Evolutionary conservation across 2,329 filamentous ascomycete species (phyloP).

Genomic region (Aspergillus spinulosporus): DNA sequence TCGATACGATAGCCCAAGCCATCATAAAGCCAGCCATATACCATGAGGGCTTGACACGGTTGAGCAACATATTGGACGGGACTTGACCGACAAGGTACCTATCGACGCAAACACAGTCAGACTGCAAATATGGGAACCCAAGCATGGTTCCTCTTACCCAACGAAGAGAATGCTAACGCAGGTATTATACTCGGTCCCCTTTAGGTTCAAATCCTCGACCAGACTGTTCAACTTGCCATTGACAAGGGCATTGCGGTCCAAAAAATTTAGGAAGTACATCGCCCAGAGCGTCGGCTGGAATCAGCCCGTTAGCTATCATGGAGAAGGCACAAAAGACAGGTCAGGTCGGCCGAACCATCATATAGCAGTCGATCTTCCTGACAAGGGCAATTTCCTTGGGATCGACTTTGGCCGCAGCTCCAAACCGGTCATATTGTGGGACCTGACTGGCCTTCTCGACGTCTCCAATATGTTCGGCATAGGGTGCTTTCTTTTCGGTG

Average conservation of each 20-base stretch:
- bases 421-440: slow-evolving; percentile 13
- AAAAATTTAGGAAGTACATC: slow-evolving; percentile 27
- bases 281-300: slow-evolving; percentile 15
- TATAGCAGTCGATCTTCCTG: slow-evolving; percentile 19
- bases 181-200: slow-evolving; percentile 48
- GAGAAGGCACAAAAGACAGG: background rate
- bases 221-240: slow-evolving; percentile 21
- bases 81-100: slow-evolving; percentile 33
- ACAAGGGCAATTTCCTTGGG: slow-evolving; percentile 16
- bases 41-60: slow-evolving; percentile 33
- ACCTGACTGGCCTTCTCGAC: slow-evolving; percentile 1
- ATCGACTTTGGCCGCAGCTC: slow-evolving; percentile 11
- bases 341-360: slow-evolving; percentile 10
- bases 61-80: slow-evolving; percentile 45
- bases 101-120: background rate
- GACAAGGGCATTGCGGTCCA: slow-evolving; percentile 27
- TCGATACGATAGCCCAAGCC: slow-evolving; percentile 21
- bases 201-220: slow-evolving; percentile 43
- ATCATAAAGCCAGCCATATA: slow-evolving; percentile 22
- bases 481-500: background rate
- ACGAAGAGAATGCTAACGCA: slow-evolving; percentile 48
- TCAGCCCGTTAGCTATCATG: background rate
- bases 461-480: slow-evolving; percentile 5
- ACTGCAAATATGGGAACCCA: slow-evolving; percentile 9
- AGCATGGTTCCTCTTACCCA: slow-evolving; percentile 26